Evolutionary conservation across 2,329 filamentous ascomycete genomes (phyloP).

Genomic region (Verticillium tricorpus): DNA sequence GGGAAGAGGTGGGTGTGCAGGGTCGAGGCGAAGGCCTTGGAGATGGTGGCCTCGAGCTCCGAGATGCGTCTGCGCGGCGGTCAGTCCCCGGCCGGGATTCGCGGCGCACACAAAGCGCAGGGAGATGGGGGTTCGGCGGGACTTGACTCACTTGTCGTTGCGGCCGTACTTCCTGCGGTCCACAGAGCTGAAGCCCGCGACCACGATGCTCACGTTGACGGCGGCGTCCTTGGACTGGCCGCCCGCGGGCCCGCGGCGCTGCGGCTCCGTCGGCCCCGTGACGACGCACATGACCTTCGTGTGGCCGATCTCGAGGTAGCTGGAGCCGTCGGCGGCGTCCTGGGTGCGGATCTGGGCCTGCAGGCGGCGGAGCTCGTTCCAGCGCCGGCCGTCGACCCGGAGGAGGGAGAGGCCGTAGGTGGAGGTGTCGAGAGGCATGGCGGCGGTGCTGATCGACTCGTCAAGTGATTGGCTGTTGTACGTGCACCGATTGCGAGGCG

Average conservation of each 20-base stretch:
- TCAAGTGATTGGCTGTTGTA: background rate
- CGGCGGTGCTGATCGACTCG: conserved; percentile 8
- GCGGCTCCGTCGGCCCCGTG: conserved; percentile 72
- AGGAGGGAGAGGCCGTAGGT: conserved; percentile 84
- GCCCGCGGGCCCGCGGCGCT: conserved; percentile 23
- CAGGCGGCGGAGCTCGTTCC: conserved; percentile 92
- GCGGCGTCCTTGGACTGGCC: conserved; percentile 49
- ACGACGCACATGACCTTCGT: conserved; percentile 95
- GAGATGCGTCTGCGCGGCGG: conserved; percentile 59
- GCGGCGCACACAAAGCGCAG: no score
- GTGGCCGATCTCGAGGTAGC: conserved; percentile 94
- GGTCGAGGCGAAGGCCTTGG: conserved; percentile 69
- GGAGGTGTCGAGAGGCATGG: conserved; percentile 91
- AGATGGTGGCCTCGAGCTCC: conserved; percentile 76
- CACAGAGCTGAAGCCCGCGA: conserved; percentile 84
- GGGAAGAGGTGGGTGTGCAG: conserved; percentile 87
- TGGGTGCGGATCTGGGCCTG: conserved; percentile 90
- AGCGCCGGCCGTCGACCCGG: conserved; percentile 79
- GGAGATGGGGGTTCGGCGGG: no score
- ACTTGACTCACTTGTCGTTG: conserved; percentile 65
- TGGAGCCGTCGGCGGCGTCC: conserved; percentile 85
- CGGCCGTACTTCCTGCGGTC: conserved; percentile 74
- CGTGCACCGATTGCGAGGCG: background rate
- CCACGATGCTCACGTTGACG: conserved; percentile 75
- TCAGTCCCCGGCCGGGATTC: background rate